A percentile compares a stretch with the other conserved stretches of the same genome.
These are phyloP conservation scores for Colletotrichum limetticola DNA, from an alignment of 2,329 filamentous ascomycete genomes.

Conservation along the genomic window DNA sequence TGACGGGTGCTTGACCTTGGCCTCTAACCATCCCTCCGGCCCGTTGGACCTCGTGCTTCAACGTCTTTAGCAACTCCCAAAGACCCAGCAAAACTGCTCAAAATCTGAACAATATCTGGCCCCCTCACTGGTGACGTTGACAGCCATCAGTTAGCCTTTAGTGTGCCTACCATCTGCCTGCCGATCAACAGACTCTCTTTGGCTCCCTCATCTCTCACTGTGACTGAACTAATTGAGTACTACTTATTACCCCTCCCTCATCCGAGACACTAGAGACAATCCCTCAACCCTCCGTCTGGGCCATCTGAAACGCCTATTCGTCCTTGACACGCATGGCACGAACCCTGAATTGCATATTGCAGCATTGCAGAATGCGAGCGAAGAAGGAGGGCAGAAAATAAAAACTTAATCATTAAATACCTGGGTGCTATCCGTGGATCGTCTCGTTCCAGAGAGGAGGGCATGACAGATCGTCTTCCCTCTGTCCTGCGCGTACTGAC, in stretches of 20 bases:
- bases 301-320: constrained; percentile 26
- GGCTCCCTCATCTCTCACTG: neutral
- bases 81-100: neutral
- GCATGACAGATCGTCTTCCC: neutral
- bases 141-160: neutral
- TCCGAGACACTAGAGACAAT: neutral
- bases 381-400: neutral
- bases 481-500: constrained; percentile 2
- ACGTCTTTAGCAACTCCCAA: neutral
- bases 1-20: neutral
- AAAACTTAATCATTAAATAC: constrained; percentile 22
- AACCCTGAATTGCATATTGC: neutral
- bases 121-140: neutral
- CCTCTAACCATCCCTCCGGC: neutral
- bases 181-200: neutral
- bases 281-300: constrained; percentile 8
- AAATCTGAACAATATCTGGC: neutral
- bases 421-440: constrained; percentile 15
- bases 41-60: neutral
- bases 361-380: neutral
- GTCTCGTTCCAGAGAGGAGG: constrained; percentile 6
- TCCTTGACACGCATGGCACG: constrained; percentile 27
- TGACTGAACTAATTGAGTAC: neutral
- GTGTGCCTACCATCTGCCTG: neutral
- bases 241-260: neutral